Percentiles rank a stretch among this genome's conserved stretches.
These are phyloP conservation scores for Penicillium fuscoglaucum DNA, from an alignment of 2,329 filamentous ascomycete genomes.

Conservation along the genomic window DNA sequence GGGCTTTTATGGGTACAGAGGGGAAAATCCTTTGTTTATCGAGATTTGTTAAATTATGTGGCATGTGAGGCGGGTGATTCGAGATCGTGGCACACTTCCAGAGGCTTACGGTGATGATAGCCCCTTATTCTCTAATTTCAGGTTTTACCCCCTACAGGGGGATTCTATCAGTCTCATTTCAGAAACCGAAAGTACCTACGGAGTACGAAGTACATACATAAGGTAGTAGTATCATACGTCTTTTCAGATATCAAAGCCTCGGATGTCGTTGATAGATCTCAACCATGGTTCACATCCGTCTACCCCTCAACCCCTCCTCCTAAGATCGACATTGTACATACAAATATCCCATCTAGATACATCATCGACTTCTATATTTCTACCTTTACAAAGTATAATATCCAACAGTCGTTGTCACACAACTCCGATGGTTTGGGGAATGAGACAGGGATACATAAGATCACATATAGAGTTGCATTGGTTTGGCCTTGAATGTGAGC, in stretches of 20 bases:
- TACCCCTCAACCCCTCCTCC: slow-evolving; percentile 8
- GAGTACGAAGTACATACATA: no score
- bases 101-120: slow-evolving; percentile 1
- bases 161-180: neutral
- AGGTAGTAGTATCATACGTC: neutral
- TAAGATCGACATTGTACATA: neutral
- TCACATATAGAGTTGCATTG: slow-evolving; percentile 6
- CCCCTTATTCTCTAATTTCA: slow-evolving; percentile 6
- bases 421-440: slow-evolving; percentile 21
- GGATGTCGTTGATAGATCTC: slow-evolving; percentile 5
- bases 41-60: slow-evolving; percentile 21
- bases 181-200: no score
- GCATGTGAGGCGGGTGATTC: slow-evolving; percentile 29
- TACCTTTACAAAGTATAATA: neutral
- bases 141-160: neutral
- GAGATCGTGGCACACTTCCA: slow-evolving; percentile 24
- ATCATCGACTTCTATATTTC: neutral
- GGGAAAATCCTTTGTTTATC: slow-evolving; percentile 18
- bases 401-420: slow-evolving; percentile 13
- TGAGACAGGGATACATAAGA: slow-evolving; percentile 23
- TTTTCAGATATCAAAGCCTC: neutral
- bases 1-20: slow-evolving; percentile 1
- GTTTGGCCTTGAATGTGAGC: slow-evolving; percentile 1
- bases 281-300: slow-evolving; percentile 27
- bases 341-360: neutral